Evolutionary conservation across 768 basidiomycete genomes (phyloP), one percentile per base, ranked within the genome.

Genomic region (Pholiota molesta): DNA sequence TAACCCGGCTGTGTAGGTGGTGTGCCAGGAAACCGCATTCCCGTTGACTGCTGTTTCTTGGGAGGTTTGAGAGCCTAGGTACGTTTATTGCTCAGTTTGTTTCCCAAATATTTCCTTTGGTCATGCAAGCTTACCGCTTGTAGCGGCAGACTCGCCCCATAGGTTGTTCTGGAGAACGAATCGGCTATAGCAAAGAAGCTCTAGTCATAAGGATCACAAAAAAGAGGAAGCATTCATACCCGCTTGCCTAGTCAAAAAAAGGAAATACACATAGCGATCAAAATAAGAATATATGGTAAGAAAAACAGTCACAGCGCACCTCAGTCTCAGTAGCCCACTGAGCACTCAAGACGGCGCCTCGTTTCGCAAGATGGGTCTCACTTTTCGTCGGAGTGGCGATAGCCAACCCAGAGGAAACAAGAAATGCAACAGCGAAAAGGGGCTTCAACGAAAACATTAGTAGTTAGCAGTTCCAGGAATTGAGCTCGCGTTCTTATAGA

Each of bases 261-360:
- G 26, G 26, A 26, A 26, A 2, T 26, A 37, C 2, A 37, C 3
- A 47, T 3, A 33, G 13, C 33, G 21, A 40, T 29, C 16, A 19
- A 14, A 21, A 16, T 13, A 29, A 3, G 23, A 6, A 19, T 10
- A 37, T 2, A 26, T 4, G 26, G 4, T 26, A 26, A 26, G 26
- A 4, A n/a, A n/a, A 21, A 6, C 33, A 37, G n/a, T 8, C 8
- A 55, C 16, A 17, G 8, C 21, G 53, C 55, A 74, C 74, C 70
- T 73, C 74, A 28, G 69, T 72, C 61, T 75, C 74, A 45, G 69
- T 71, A 8, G 67, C 70, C 29, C 65, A 73, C 52, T 74, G 73
- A 9, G 66, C 70, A 21, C 63, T 71, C 60, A 75, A 58, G 1
- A 74, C 69, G 7, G 72, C 65, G 3, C 73, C 73, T 14, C 74